These are phyloP conservation scores for Salix dunnii DNA, from an alignment of 345 rosid genomes.

Conservation along the genomic window DNA sequence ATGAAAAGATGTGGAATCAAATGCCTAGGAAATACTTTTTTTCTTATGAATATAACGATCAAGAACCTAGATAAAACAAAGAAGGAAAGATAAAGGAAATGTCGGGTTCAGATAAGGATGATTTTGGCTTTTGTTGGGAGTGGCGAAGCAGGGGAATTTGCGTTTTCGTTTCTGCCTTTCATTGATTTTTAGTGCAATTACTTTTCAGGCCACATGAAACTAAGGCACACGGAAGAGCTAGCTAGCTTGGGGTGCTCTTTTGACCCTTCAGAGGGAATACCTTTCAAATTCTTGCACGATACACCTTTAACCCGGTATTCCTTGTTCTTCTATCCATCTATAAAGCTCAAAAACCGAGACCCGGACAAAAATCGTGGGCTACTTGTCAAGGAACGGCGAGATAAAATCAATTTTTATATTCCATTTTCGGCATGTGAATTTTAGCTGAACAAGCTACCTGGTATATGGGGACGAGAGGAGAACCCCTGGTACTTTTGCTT, in stretches of 20 bases:
- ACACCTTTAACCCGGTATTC: constrained; percentile 10
- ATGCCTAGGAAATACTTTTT: background rate
- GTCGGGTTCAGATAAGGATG: constrained; percentile 11
- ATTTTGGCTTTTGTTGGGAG: constrained; percentile 6
- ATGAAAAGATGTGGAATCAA: background rate
- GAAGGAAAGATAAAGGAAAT: background rate
- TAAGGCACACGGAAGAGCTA: constrained; percentile 26
- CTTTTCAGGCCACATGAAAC: constrained; percentile 24
- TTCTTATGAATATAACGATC: background rate
- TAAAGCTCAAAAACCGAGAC: constrained; percentile 15
- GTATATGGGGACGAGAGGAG: constrained; percentile 26
- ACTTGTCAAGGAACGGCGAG: constrained; percentile 15
- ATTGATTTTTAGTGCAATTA: constrained; percentile 8
- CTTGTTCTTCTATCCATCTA: constrained; percentile 16
- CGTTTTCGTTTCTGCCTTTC: constrained; percentile 14
- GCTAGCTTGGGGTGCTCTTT: constrained; percentile 31
- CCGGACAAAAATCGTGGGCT: constrained; percentile 18
- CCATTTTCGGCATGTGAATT: constrained; percentile 52
- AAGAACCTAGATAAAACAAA: background rate
- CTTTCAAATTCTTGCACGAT: background rate
- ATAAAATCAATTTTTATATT: background rate
- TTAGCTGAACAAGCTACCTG: constrained; percentile 69
- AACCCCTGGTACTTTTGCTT: constrained; percentile 32
- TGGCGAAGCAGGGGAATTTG: constrained; percentile 15
- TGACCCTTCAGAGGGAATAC: constrained; percentile 27